Base-by-base conservation (phyloP, 345 rosid species). In the Pistacia atlantica region DNA sequence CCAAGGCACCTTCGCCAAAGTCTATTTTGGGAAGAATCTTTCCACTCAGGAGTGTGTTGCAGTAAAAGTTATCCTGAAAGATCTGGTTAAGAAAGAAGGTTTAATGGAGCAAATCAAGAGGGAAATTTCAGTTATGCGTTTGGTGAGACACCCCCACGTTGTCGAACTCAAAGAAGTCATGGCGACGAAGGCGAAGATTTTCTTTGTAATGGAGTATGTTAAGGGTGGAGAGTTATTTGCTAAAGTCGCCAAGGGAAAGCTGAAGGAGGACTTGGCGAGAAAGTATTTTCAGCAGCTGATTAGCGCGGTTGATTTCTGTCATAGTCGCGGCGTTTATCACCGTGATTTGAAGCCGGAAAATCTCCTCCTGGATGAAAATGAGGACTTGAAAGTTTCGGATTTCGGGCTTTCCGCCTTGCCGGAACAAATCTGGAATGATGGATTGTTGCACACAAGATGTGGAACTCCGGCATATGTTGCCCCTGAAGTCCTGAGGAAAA, bases 331-430 rank as follows among this genome's bases (percentile, higher is more conserved):
- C 11, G 86, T 88, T 38, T 81, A 87, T 33, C 91, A 88, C 74
- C 86, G 89, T 7, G 91, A 88, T 58, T 12, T 88, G 49, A 86
- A 88, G 83, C 89, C 89, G 25, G 89, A 88, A 7, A 88, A 86
- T 61, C 81, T 86, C 14, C 84, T 88, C 31, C 72, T 88, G n/a
- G 90, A 88, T 71, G 88, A 79, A n/a, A 80, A 81, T 20, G 91
- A 75, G 31, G 54, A 83, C 69, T 60, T 88, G 31, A 88, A 88
- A 65, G 82, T 88, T 2, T 81, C 89, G 4, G 91, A 88, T 80
- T 88, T 88, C 20, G 89, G 89, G 6, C 84, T 88, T 20, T 86
- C 91, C 5, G 76, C 90, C 8, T 77, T 86, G 71, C 76, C 80
- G 4, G 86, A 83, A 68, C 81, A 83, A 71, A 49, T 28, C 18